Conservation (phyloP, 495 filamentous ascomycete species). For the Xylaria grammica region DNA sequence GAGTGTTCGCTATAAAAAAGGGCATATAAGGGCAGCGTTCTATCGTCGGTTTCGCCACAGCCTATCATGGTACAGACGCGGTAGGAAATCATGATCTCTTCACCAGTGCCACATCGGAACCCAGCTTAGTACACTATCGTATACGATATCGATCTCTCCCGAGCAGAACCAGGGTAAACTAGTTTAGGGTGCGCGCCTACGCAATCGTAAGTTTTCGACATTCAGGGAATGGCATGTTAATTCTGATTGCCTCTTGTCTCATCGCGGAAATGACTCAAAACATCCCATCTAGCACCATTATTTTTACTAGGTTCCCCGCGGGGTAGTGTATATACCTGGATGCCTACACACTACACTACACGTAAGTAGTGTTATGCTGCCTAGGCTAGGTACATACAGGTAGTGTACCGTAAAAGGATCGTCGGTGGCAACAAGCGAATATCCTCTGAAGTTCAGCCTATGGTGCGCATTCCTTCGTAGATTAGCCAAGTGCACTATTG, state of each 20-base stretch:
- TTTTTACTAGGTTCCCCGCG: background rate
- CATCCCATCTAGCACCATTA: background rate
- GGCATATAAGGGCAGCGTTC: too few species aligned
- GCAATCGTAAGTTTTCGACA: constrained; percentile 2
- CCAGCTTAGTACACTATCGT: too few species aligned
- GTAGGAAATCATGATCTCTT: too few species aligned
- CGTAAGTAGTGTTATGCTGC: too few species aligned
- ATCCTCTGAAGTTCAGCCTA: background rate
- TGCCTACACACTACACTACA: too few species aligned
- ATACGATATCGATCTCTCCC: background rate
- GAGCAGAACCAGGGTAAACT: too few species aligned
- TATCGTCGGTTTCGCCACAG: too few species aligned
- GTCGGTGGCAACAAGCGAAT: constrained; percentile 3
- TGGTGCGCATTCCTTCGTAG: background rate
- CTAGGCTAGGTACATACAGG: too few species aligned
- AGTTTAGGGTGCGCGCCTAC: too few species aligned
- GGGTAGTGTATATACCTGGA: background rate
- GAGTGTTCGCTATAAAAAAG: too few species aligned
- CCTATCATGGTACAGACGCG: too few species aligned
- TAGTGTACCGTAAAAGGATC: constrained; percentile 3
- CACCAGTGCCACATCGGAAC: too few species aligned
- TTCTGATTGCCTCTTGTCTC: background rate
- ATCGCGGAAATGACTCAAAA: constrained; percentile 1
- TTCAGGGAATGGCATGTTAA: constrained; percentile 2
- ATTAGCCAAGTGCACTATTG: background rate